These are phyloP conservation scores for Aspergillus sp. DNA, from an alignment of 2,329 filamentous ascomycete species.

Conservation along the genomic window DNA sequence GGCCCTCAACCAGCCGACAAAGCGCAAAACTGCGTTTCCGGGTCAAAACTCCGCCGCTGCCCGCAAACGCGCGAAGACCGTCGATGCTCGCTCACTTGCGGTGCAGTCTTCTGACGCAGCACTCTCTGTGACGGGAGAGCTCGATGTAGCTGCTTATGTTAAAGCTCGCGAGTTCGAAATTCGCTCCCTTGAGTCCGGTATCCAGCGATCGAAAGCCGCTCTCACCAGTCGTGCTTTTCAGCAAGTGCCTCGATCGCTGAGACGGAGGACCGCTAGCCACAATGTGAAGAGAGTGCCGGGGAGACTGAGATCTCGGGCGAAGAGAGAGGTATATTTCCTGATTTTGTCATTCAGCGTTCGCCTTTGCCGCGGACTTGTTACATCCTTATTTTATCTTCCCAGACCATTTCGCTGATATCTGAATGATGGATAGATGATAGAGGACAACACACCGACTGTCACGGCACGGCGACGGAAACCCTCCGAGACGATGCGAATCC, in stretches of 20 bases:
- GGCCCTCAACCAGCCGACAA: conserved; percentile 31
- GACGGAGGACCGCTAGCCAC: conserved; percentile 88
- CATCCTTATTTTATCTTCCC: neutral
- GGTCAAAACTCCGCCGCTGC: conserved; percentile 28
- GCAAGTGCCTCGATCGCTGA: conserved; percentile 78
- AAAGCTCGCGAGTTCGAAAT: conserved; percentile 88
- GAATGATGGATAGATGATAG: conserved; percentile 63
- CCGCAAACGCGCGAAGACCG: conserved; percentile 46
- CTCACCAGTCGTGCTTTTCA: conserved; percentile 79
- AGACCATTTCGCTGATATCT: neutral
- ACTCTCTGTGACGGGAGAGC: conserved; percentile 66
- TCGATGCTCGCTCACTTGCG: conserved; percentile 45
- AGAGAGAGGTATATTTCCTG: conserved; percentile 52
- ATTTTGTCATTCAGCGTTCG: neutral
- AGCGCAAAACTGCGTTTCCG: conserved; percentile 31
- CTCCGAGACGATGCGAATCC: conserved; percentile 48
- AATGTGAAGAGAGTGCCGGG: conserved; percentile 89
- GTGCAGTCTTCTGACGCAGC: conserved; percentile 47
- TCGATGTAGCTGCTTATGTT: conserved; percentile 83
- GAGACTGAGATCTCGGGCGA: conserved; percentile 68
- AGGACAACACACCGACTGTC: conserved; percentile 87
- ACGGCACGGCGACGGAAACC: conserved; percentile 54
- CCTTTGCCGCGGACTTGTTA: neutral
- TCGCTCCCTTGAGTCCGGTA: conserved; percentile 75
- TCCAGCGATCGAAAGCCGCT: conserved; percentile 68